Percentiles rank a stretch among this genome's conserved stretches.
Conservation (phyloP, 805 yeast genomes). For the Candida rishiriensis region DNA sequence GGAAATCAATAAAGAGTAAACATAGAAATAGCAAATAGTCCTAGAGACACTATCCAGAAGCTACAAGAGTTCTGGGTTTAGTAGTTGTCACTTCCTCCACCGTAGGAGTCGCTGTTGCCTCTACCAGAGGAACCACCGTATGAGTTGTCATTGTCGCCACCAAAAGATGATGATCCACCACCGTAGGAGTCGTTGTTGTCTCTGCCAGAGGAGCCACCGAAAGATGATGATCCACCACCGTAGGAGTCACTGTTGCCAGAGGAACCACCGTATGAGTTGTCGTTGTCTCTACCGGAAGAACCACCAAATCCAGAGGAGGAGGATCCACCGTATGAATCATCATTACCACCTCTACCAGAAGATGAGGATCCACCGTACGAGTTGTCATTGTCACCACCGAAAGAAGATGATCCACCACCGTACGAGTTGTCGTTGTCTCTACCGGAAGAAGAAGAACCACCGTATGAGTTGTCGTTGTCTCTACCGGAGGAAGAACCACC, state of each 20-base stretch:
- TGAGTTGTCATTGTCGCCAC: constrained; percentile 19
- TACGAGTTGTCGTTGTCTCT: constrained; percentile 28
- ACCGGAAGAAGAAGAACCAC: constrained; percentile 28
- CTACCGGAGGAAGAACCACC: constrained; percentile 2
- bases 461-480: constrained; percentile 14
- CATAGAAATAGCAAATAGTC: too few species aligned
- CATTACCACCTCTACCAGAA: constrained; percentile 4
- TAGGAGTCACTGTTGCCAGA: constrained; percentile 11
- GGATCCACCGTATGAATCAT: constrained; percentile 28
- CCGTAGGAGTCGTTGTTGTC: constrained; percentile 31
- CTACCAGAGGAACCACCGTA: constrained; percentile 25
- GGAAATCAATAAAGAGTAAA: too few species aligned
- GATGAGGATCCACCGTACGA: constrained; percentile 23
- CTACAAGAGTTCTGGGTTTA: too few species aligned
- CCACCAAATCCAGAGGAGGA: constrained; percentile 11
- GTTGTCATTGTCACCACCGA: constrained; percentile 18
- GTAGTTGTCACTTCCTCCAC: constrained; percentile 23
- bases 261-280: constrained; percentile 11
- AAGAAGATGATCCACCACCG: constrained; percentile 23
- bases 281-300: constrained; percentile 3
- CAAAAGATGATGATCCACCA: constrained; percentile 12
- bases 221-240: constrained; percentile 25
- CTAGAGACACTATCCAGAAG: too few species aligned
- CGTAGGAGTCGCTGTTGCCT: constrained; percentile 25
- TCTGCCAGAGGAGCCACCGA: constrained; percentile 16